phyloP scores from a whole-genome alignment of 2,329 filamentous ascomycete genomes.

The Trichoderma cornu-damae region DNA sequence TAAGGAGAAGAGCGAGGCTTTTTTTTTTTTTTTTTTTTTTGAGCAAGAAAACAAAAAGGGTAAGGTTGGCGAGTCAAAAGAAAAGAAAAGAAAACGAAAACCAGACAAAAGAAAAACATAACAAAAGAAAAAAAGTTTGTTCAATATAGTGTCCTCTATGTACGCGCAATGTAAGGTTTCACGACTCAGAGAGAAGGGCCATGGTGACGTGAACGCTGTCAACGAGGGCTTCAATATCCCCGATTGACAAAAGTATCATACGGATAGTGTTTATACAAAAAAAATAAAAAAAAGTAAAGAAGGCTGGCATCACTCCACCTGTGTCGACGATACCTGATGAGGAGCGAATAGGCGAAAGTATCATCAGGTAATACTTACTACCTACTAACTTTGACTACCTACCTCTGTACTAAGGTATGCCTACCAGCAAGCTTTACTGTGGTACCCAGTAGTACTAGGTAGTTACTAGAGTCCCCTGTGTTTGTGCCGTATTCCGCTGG shows the following conservation, averaged over 20 bases:
- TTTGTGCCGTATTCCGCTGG: too few relatives aligned
- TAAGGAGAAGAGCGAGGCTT: neutral
- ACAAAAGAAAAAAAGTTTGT: neutral
- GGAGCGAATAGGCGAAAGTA: too few relatives aligned
- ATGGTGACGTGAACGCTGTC: neutral
- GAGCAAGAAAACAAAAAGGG: conserved; percentile 4
- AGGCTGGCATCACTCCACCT: neutral
- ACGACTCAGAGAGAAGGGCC: neutral
- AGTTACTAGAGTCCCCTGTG: too few relatives aligned
- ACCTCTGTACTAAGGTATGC: too few relatives aligned
- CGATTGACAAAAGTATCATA: neutral
- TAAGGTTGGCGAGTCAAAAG: neutral
- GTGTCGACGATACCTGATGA: neutral
- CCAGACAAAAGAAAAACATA: too few relatives aligned
- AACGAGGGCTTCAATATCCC: neutral
- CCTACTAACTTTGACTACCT: too few relatives aligned
- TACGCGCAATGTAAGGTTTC: neutral
- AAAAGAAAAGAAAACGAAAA: too few relatives aligned
- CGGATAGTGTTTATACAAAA: conserved; percentile 9
- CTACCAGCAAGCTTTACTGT: too few relatives aligned
- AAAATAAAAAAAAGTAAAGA: conserved; percentile 1
- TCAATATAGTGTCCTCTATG: neutral
- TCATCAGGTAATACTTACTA: too few relatives aligned
- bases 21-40: too few relatives aligned
- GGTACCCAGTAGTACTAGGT: too few relatives aligned